A percentile compares a stretch with the other conserved stretches of the same genome.
Evolutionary conservation across 2,329 filamentous ascomycete species (phyloP).

Genomic region (Mollisiaceae sp.): DNA sequence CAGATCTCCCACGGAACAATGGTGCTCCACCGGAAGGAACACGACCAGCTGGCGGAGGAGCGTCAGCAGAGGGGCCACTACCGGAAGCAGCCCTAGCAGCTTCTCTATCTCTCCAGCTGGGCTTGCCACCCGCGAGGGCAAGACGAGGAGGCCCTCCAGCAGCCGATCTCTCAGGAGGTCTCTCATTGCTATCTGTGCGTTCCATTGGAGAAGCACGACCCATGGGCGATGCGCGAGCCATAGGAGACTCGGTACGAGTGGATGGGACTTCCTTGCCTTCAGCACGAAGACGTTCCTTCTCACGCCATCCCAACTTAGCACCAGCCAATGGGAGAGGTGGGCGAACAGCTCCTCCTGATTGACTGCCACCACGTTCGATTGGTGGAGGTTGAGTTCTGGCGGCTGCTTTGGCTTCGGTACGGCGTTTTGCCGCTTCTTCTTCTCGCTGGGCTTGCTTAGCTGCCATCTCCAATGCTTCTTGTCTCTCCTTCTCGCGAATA

Average conservation of each 20-base stretch:
- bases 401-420: constrained; percentile 60
- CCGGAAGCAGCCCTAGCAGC: constrained; percentile 52
- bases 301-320: constrained; percentile 72
- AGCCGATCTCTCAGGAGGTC: constrained; percentile 40
- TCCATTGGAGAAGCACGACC: constrained; percentile 43
- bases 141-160: constrained; percentile 58
- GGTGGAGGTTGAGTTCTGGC: constrained; percentile 46
- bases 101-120: constrained; percentile 64
- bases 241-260: constrained; percentile 36
- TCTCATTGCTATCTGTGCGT: constrained; percentile 49
- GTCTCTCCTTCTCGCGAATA: constrained; percentile 67
- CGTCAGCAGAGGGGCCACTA: constrained; percentile 34
- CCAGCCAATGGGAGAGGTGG: constrained; percentile 67
- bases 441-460: constrained; percentile 80
- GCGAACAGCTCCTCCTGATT: constrained; percentile 51
- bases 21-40: constrained; percentile 45
- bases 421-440: constrained; percentile 83
- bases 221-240: constrained; percentile 35
- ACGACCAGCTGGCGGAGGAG: constrained; percentile 35
- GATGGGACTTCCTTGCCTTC: constrained; percentile 42
- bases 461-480: constrained; percentile 69
- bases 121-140: constrained; percentile 55
- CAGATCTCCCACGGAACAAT: constrained; percentile 52
- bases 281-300: constrained; percentile 64
- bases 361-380: constrained; percentile 55